Conservation (phyloP, 352 stramenopile genomes). For the Saprolegnia parasitica region DNA sequence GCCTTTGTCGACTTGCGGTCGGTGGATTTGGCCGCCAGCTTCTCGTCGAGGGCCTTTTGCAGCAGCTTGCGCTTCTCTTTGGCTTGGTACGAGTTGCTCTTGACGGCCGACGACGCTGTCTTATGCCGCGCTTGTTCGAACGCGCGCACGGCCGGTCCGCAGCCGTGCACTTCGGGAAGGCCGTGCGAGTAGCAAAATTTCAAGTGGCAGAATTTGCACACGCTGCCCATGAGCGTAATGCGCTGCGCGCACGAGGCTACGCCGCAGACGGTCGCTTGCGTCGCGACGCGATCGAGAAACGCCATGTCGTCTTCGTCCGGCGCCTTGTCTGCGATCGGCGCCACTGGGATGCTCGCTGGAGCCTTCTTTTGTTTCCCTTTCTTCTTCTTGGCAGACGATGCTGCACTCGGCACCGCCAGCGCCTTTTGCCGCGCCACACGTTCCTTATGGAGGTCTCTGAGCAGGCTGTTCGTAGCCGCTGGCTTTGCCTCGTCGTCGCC, state of each 20-base stretch:
- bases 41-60: conserved; percentile 65
- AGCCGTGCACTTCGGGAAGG: conserved; percentile 72
- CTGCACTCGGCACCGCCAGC: conserved; percentile 24
- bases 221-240: conserved; percentile 48
- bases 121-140: conserved; percentile 21
- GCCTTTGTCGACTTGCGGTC: conserved; percentile 43
- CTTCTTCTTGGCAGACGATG: conserved; percentile 36
- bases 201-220: conserved; percentile 81
- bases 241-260: conserved; percentile 61
- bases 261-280: conserved; percentile 46
- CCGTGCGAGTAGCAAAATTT: conserved; percentile 82
- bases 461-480: conserved; percentile 32
- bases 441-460: conserved; percentile 61
- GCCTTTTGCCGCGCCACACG: conserved; percentile 46
- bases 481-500: conserved; percentile 31
- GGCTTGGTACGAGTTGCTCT: conserved; percentile 3
- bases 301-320: conserved; percentile 65
- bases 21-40: conserved; percentile 48
- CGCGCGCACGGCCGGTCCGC: conserved; percentile 53
- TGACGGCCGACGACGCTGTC: not conserved
- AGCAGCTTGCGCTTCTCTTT: conserved; percentile 59
- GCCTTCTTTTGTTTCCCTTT: conserved; percentile 51
- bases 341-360: conserved; percentile 24
- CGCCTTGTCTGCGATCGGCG: conserved; percentile 34
- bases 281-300: conserved; percentile 61